These are phyloP conservation scores for Fonsecaea multimorphosa DNA, from an alignment of 2,329 filamentous ascomycete genomes.

Conservation along the genomic window DNA sequence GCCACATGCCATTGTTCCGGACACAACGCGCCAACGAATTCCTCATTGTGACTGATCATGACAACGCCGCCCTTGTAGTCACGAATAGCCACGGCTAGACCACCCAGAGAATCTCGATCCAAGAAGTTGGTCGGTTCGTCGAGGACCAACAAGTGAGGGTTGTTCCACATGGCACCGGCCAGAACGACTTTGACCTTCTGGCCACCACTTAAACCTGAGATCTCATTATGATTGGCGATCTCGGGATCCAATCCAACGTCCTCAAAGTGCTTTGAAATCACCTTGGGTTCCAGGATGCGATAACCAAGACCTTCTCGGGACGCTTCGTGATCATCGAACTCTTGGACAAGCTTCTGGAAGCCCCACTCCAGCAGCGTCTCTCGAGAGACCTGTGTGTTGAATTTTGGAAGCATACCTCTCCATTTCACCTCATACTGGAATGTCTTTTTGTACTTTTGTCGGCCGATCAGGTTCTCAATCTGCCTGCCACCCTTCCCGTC, in stretches of 20 bases:
- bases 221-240: slow-evolving; percentile 98
- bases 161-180: slow-evolving; percentile 97
- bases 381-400: slow-evolving; percentile 90
- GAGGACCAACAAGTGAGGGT: slow-evolving; percentile 93
- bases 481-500: slow-evolving; percentile 79
- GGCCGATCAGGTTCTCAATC: slow-evolving; percentile 88
- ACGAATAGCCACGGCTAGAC: slow-evolving; percentile 94
- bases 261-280: slow-evolving; percentile 98
- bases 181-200: slow-evolving; percentile 99
- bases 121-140: slow-evolving; percentile 99
- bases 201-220: slow-evolving; percentile 91
- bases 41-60: slow-evolving; percentile 99
- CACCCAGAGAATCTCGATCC: slow-evolving; percentile 95
- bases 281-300: slow-evolving; percentile 87
- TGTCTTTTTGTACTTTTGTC: slow-evolving; percentile 98
- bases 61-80: slow-evolving; percentile 98
- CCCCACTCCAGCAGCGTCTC: slow-evolving; percentile 87
- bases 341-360: slow-evolving; percentile 92
- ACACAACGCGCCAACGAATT: slow-evolving; percentile 95
- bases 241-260: slow-evolving; percentile 95
- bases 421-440: slow-evolving; percentile 67
- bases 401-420: slow-evolving; percentile 84
- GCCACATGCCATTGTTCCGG: slow-evolving; percentile 96
- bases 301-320: slow-evolving; percentile 98
- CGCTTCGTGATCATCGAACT: slow-evolving; percentile 98